Evolutionary conservation across 2,329 filamentous ascomycete species (phyloP), one percentile per base, ranked within the genome.

Genomic region (Didymellaceae sp.): DNA sequence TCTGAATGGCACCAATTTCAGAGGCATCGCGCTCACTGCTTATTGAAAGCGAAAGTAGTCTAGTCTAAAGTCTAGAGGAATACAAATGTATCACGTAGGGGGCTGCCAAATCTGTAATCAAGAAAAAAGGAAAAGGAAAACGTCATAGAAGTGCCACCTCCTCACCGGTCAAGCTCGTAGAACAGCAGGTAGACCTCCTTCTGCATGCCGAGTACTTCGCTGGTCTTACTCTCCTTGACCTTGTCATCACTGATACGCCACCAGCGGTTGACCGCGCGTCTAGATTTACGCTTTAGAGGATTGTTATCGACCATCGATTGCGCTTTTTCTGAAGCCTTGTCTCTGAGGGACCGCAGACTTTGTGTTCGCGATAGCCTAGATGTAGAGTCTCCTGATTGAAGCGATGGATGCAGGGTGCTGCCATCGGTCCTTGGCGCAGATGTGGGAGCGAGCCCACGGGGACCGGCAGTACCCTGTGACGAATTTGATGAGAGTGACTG

Each of bases 181-280:
- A 99, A 99, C 42, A 99, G 75, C 69, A 99, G 77, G 72, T 99
- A 99, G 0, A 97, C 93, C 74, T 99, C 94, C 65, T 87, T 88
- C 75, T 97, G 91, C 91, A 97, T 96, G 6, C 86, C 85, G 50
- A 99, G 74, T 6, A 99, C 91, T 62, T 99, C 94, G 45, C 82
- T 85, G 5, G 92, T 97, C 78, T 92, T 96, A 60, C 91, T 88
- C 74, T 97, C 93, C 69, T 93, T 94, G 65, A 97, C 85, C 74
- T 95, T 96, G 60, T 99, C 94, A 71, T 99, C 94, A 59, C 92
- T 97, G 59, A 99, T 96, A 26, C 94, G 86, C 94, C 94, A 99
- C 94, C 94, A 99, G 31, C 88, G 86, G 66, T 95, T 88, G 34
- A 81, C 82, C 10, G 78, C 74, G 66, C 84, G 86, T 60, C 81